A percentile compares a stretch with the other conserved stretches of the same genome.
Conservation (phyloP, 352 stramenopile genomes). For the Phytophthora pinifolia region DNA sequence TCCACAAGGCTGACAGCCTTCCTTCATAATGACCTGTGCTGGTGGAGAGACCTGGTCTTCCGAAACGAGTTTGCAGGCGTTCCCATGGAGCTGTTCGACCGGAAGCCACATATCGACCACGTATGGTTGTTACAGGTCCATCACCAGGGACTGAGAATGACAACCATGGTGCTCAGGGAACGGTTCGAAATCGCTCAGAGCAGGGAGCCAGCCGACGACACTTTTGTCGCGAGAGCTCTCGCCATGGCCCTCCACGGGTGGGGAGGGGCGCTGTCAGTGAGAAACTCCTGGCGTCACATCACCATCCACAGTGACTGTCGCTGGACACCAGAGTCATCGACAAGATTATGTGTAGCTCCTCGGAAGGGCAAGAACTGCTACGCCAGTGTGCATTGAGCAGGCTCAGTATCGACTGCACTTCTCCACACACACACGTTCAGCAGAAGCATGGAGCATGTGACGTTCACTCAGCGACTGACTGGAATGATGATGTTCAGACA, state of each 20-base stretch:
- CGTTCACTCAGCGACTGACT: slow-evolving; percentile 1
- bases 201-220: no score
- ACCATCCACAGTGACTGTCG: no score
- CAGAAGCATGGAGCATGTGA: slow-evolving; percentile 11
- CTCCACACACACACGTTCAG: slow-evolving; percentile 8
- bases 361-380: slow-evolving; percentile 1
- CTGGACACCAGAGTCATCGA: slow-evolving; percentile 2
- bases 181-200: no score
- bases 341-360: slow-evolving; percentile 5
- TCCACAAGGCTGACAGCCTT: neutral
- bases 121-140: neutral
- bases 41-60: slow-evolving; percentile 4
- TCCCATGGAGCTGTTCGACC: slow-evolving; percentile 1
- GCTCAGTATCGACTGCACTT: slow-evolving; percentile 11
- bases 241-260: no score
- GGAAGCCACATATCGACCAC: neutral
- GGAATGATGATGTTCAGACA: neutral
- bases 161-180: neutral
- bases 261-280: no score
- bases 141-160: neutral
- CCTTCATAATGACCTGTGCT: neutral
- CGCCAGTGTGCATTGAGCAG: slow-evolving; percentile 13
- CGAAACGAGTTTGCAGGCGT: slow-evolving; percentile 1
- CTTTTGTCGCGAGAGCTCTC: no score
- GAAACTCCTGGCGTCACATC: no score